These are phyloP conservation scores for Mimosa pudica DNA, from an alignment of 306 rosid genomes.

Conservation along the genomic window DNA sequence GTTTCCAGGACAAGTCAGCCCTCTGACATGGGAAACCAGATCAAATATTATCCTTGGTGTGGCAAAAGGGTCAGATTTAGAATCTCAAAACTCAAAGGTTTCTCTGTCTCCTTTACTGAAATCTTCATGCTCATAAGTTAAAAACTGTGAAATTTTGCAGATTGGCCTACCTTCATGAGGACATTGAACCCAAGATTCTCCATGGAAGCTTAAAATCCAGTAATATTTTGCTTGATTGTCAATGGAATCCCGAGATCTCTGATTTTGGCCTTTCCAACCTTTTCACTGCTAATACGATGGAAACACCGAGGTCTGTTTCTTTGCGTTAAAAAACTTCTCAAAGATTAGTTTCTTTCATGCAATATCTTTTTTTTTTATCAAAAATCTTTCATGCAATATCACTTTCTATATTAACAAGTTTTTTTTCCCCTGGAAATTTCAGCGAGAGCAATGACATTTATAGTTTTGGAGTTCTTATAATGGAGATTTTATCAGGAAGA, in stretches of 20 bases:
- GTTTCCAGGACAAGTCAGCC: conserved; percentile 45
- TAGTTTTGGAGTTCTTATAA: conserved; percentile 62
- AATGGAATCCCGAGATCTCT: conserved; percentile 62
- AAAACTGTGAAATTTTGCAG: conserved; percentile 42
- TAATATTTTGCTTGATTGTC: conserved; percentile 57
- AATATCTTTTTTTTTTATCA: too few relatives aligned
- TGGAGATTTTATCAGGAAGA: conserved; percentile 73
- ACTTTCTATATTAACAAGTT: not conserved
- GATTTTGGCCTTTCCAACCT: conserved; percentile 58
- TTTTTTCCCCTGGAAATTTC: conserved; percentile 31
- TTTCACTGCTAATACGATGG: conserved; percentile 40
- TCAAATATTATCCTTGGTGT: conserved; percentile 57
- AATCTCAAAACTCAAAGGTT: not conserved
- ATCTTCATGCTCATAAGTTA: not conserved
- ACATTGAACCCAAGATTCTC: conserved; percentile 58
- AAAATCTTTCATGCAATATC: not conserved
- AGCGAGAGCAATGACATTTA: conserved; percentile 53
- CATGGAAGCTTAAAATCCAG: conserved; percentile 57
- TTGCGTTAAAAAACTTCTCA: not conserved
- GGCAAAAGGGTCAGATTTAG: conserved; percentile 64
- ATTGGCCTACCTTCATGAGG: conserved; percentile 72
- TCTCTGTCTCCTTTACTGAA: not conserved
- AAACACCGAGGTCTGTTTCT: conserved; percentile 49
- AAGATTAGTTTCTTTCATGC: not conserved
- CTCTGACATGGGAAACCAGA: conserved; percentile 65